Evolutionary conservation across 805 yeast species (phyloP).

Genomic region (Lipomyces anomalus): DNA sequence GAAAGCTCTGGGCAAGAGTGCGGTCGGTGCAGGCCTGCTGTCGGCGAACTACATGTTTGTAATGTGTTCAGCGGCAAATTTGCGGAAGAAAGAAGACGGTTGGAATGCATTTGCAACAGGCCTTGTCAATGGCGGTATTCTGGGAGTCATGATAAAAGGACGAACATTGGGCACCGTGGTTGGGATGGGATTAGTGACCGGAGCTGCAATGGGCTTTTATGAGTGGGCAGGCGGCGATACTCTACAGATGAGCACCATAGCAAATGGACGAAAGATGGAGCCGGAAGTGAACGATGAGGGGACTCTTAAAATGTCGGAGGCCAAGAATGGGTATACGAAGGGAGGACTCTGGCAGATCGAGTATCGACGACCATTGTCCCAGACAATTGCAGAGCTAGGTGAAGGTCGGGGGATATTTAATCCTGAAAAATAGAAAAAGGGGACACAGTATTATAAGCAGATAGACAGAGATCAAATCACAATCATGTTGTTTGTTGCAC

Average conservation of each 20-base stretch:
- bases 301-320: neutral
- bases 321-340: neutral
- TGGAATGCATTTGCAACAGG: constrained; percentile 51
- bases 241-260: constrained; percentile 24
- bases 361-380: constrained; percentile 75
- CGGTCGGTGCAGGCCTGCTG: neutral
- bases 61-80: constrained; percentile 47
- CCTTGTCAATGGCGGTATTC: constrained; percentile 41
- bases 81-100: constrained; percentile 59
- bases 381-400: constrained; percentile 72
- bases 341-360: constrained; percentile 36
- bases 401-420: constrained; percentile 29
- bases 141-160: constrained; percentile 32
- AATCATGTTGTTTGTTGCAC: neutral
- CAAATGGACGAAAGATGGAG: constrained; percentile 30
- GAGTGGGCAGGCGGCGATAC: constrained; percentile 32
- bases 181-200: constrained; percentile 45
- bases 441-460: neutral
- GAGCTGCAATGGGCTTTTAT: constrained; percentile 40
- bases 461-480: neutral
- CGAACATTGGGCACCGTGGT: constrained; percentile 38
- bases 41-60: constrained; percentile 13
- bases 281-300: constrained; percentile 24
- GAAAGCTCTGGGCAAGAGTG: constrained; percentile 17
- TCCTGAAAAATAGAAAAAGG: constrained; percentile 5